A percentile compares a stretch with the other conserved stretches of the same genome.
Evolutionary conservation across 306 rosid genomes (phyloP).

Genomic region (Vigna hirtella): DNA sequence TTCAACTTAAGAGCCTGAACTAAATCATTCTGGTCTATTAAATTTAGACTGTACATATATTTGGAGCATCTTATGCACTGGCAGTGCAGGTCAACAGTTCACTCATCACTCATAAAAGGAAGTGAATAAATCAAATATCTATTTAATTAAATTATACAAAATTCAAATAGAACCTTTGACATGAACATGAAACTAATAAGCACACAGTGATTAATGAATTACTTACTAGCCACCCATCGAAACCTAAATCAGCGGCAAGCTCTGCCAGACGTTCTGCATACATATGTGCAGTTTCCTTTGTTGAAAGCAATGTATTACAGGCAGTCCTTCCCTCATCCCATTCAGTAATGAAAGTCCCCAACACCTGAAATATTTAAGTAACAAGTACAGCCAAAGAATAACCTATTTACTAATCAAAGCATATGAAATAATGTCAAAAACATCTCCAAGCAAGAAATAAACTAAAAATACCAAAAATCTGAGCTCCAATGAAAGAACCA

Average conservation of each 20-base stretch:
- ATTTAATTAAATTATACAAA: conserved; percentile 18
- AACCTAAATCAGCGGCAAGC: conserved; percentile 82
- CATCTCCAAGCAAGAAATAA: conserved; percentile 1
- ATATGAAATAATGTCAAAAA: conserved; percentile 20
- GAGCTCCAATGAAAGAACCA: not conserved
- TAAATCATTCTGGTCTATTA: conserved; percentile 5
- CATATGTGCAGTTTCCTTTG: conserved; percentile 79
- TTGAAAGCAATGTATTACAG: conserved; percentile 64
- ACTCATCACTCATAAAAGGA: conserved; percentile 23
- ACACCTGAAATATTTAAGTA: conserved; percentile 57
- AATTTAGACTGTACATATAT: conserved; percentile 7
- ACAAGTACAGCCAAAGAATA: conserved; percentile 32
- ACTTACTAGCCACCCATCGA: conserved; percentile 97
- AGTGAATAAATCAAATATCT: conserved; percentile 29
- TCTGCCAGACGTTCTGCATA: conserved; percentile 81
- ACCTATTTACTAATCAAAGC: conserved; percentile 19
- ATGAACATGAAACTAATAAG: conserved; percentile 1
- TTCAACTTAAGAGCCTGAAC: conserved; percentile 28
- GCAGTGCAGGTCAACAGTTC: conserved; percentile 24
- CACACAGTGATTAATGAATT: conserved; percentile 30
- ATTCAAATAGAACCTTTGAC: conserved; percentile 25
- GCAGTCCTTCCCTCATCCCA: conserved; percentile 72
- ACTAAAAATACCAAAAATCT: not conserved
- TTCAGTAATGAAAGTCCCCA: conserved; percentile 94
- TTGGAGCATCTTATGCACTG: conserved; percentile 24